Evolutionary conservation across 768 basidiomycete species (phyloP).

Genomic region (Boletus reticulatus): DNA sequence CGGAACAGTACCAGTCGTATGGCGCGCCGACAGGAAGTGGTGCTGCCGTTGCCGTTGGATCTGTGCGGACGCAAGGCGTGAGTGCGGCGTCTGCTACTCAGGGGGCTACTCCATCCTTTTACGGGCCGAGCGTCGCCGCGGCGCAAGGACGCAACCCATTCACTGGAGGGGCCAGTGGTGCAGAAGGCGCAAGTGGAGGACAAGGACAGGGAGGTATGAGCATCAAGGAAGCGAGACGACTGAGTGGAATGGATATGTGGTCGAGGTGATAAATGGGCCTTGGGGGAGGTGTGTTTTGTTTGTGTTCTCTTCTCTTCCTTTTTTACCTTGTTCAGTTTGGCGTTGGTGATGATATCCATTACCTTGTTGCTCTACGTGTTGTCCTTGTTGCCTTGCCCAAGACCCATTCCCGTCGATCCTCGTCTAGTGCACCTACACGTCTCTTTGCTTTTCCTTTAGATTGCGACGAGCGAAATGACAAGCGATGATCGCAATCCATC

Average conservation of each 20-base stretch:
- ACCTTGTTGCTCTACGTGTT: constrained; percentile 2
- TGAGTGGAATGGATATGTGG: constrained; percentile 73
- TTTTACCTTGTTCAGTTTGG: neutral
- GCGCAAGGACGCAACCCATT: constrained; percentile 42
- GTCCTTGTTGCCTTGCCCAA: neutral
- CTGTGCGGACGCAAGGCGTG: constrained; percentile 45
- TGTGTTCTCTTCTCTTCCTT: neutral
- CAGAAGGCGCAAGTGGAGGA: constrained; percentile 18
- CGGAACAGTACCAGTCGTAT: constrained; percentile 71
- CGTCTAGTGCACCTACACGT: neutral
- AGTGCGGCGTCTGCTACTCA: constrained; percentile 9
- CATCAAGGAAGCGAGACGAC: constrained; percentile 57
- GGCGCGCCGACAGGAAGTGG: constrained; percentile 32
- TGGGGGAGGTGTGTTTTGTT: neutral
- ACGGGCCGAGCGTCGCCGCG: constrained; percentile 58
- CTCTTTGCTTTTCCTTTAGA: neutral
- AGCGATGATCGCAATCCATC: neutral
- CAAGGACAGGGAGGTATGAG: constrained; percentile 22
- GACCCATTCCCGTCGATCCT: neutral
- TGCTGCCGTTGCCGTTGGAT: constrained; percentile 20
- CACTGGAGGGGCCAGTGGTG: constrained; percentile 34
- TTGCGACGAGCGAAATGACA: constrained; percentile 6
- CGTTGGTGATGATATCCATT: constrained; percentile 13
- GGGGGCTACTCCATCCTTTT: constrained; percentile 52
- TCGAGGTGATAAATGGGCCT: constrained; percentile 49